These are phyloP conservation scores for Beauveria sp. DNA, from an alignment of 2,329 filamentous ascomycete species.

Conservation along the genomic window DNA sequence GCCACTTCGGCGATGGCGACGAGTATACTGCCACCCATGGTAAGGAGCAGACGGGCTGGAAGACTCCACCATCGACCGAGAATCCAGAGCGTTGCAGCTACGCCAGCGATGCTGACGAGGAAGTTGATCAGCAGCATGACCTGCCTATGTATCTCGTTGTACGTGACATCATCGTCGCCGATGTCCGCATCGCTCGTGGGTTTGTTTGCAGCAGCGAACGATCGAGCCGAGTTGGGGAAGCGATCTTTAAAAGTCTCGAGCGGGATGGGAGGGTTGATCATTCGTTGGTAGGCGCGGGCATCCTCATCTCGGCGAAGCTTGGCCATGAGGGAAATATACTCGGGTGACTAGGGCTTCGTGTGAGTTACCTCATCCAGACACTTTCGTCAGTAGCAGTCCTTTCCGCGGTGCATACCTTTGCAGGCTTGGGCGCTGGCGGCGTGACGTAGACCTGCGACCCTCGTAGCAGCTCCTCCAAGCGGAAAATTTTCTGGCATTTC, in stretches of 20 bases:
- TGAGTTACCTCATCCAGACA: constrained; percentile 33
- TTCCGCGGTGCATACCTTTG: constrained; percentile 1
- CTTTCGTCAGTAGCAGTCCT: constrained; percentile 41
- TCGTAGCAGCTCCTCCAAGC: constrained; percentile 62
- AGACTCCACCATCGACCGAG: constrained; percentile 68
- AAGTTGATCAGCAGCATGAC: constrained; percentile 84
- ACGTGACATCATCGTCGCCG: constrained; percentile 58
- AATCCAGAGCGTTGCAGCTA: constrained; percentile 72
- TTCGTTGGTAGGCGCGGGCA: constrained; percentile 70
- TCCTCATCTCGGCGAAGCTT: constrained; percentile 78
- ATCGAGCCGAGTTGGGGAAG: constrained; percentile 47
- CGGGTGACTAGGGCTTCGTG: constrained; percentile 48
- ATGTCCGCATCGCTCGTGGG: constrained; percentile 38
- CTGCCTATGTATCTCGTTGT: constrained; percentile 71
- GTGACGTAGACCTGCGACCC: constrained; percentile 67
- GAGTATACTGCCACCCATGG: constrained; percentile 60
- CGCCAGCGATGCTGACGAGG: constrained; percentile 74
- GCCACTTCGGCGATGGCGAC: constrained; percentile 71
- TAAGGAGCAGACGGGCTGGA: constrained; percentile 61
- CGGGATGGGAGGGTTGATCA: constrained; percentile 55
- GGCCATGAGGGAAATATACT: constrained; percentile 85
- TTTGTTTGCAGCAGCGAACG: constrained; percentile 48
- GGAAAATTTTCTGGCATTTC: constrained; percentile 39
- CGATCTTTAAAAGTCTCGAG: constrained; percentile 53
- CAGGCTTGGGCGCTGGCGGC: constrained; percentile 72